Percentiles rank a stretch among this genome's conserved stretches.
These are phyloP conservation scores for Picea sitchensis DNA, from an alignment of 75 land plant genomes.

Conservation along the genomic window DNA sequence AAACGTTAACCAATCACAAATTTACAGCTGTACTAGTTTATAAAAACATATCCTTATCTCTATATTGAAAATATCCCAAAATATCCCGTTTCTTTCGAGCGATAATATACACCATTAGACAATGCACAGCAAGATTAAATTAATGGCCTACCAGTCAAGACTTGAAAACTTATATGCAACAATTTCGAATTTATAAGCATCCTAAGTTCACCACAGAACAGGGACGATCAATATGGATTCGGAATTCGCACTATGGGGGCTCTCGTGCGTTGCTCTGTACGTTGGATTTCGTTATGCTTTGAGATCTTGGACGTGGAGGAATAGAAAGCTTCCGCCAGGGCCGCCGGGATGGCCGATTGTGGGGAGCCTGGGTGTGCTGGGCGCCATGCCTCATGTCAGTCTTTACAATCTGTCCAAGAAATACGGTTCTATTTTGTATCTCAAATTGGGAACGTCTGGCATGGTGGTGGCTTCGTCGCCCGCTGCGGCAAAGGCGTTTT, in stretches of 20 bases:
- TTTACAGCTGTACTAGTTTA: too few relatives aligned
- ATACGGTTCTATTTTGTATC: slow-evolving; percentile 46
- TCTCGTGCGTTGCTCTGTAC: background rate
- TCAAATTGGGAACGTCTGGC: slow-evolving; percentile 30
- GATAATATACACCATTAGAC: too few relatives aligned
- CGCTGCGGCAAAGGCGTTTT: slow-evolving; percentile 26
- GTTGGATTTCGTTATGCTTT: background rate
- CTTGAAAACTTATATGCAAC: too few relatives aligned
- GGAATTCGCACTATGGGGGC: background rate
- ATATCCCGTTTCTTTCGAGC: too few relatives aligned
- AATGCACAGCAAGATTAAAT: too few relatives aligned
- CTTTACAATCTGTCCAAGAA: slow-evolving; percentile 33
- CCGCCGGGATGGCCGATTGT: background rate
- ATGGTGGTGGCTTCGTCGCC: slow-evolving; percentile 43
- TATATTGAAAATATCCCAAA: too few relatives aligned
- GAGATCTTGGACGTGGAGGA: background rate
- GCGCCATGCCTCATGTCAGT: slow-evolving; percentile 33
- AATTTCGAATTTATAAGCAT: too few relatives aligned
- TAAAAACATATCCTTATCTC: too few relatives aligned
- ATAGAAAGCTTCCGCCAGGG: background rate
- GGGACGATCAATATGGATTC: background rate
- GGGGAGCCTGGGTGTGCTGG: slow-evolving; percentile 13
- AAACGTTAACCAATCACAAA: too few relatives aligned
- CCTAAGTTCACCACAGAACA: too few relatives aligned
- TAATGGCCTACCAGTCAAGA: too few relatives aligned